Percentiles rank a stretch among this genome's conserved stretches.
These are phyloP conservation scores for Chlorella sp. DNA, from an alignment of 139 green algal species.

Conservation along the genomic window DNA sequence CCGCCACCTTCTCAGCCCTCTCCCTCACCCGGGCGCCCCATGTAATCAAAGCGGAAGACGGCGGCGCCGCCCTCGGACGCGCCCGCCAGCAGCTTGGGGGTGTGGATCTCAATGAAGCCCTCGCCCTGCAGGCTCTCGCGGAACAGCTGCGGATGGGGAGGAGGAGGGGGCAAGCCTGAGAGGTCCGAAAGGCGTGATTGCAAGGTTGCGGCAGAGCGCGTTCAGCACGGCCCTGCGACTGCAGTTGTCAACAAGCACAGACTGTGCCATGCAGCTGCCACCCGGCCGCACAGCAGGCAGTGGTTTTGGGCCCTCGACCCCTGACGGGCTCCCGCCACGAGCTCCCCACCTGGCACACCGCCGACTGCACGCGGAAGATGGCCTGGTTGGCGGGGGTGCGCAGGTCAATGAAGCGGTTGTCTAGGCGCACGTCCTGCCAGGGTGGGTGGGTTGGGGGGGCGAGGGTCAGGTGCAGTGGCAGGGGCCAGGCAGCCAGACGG, in stretches of 20 bases:
- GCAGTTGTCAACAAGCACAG: too few species aligned
- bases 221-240: not conserved
- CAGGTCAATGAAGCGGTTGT: slow-evolving; percentile 95
- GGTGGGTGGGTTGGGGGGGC: not conserved
- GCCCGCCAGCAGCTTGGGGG: slow-evolving; percentile 91
- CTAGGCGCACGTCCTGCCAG: slow-evolving; percentile 87
- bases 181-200: too few species aligned
- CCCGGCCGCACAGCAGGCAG: not conserved
- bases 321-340: too few species aligned
- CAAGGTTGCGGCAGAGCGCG: too few species aligned
- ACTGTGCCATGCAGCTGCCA: too few species aligned
- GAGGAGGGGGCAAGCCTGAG: not conserved
- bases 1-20: too few species aligned
- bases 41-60: slow-evolving; percentile 97
- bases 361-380: slow-evolving; percentile 95
- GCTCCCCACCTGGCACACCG: slow-evolving; percentile 76
- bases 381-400: slow-evolving; percentile 97
- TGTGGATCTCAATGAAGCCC: slow-evolving; percentile 97
- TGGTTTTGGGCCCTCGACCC: too few species aligned
- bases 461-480: not conserved
- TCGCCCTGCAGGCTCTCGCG: slow-evolving; percentile 72
- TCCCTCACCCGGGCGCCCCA: slow-evolving; percentile 71
- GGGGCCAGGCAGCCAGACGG: not conserved
- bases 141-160: slow-evolving; percentile 77
- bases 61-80: slow-evolving; percentile 89